phyloP scores from a whole-genome alignment of 2,329 filamentous ascomycete genomes.

The Colletotrichum melonis region DNA sequence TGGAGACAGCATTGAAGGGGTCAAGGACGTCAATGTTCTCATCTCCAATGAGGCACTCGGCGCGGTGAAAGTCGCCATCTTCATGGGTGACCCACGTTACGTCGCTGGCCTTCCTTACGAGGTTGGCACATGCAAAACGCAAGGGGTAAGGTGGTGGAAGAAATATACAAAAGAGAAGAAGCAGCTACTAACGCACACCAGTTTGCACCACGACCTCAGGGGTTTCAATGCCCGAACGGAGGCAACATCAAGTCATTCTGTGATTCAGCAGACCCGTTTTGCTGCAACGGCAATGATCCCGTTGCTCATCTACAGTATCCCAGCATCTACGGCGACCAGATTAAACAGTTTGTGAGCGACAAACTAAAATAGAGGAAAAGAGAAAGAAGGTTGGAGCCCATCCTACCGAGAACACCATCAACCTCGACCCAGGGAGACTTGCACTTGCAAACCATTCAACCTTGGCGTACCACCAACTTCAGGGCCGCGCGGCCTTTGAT shows the following conservation, averaged over 20 bases:
- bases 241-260: slow-evolving; percentile 70
- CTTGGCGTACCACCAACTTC: neutral
- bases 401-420: too few relatives aligned
- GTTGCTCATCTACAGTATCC: slow-evolving; percentile 55
- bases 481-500: neutral
- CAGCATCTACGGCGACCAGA: slow-evolving; percentile 31
- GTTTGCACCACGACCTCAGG: slow-evolving; percentile 67
- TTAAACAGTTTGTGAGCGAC: slow-evolving; percentile 29
- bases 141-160: slow-evolving; percentile 59
- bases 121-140: slow-evolving; percentile 67
- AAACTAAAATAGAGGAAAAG: slow-evolving; percentile 17
- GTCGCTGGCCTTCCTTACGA: slow-evolving; percentile 66
- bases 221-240: slow-evolving; percentile 64
- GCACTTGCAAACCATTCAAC: neutral
- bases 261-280: slow-evolving; percentile 70
- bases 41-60: slow-evolving; percentile 59
- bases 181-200: slow-evolving; percentile 39
- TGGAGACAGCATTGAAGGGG: slow-evolving; percentile 58
- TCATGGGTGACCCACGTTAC: slow-evolving; percentile 73
- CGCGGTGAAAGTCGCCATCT: slow-evolving; percentile 72
- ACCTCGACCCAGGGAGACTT: neutral
- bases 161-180: too few relatives aligned
- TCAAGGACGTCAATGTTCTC: slow-evolving; percentile 54
- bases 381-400: neutral
- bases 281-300: slow-evolving; percentile 67